Evolutionary conservation across 305 asterid species (phyloP).

Genomic region (Fraxinus albicans): DNA sequence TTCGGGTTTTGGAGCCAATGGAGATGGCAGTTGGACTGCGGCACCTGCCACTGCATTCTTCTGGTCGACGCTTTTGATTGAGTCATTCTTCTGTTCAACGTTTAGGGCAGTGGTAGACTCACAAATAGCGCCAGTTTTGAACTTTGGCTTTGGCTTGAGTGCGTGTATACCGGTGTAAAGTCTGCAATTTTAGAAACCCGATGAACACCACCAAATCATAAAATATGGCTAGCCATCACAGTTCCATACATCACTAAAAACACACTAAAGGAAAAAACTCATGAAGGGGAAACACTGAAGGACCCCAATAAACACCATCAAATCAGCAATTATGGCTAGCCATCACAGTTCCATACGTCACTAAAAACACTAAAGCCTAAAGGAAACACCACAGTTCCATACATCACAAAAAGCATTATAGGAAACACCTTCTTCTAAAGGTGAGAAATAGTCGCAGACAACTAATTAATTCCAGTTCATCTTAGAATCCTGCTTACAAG

Average conservation of each 20-base stretch:
- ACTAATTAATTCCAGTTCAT: background rate
- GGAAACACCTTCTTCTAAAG: background rate
- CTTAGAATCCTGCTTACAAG: background rate
- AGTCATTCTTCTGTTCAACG: conserved; percentile 57
- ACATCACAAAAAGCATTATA: too few relatives aligned
- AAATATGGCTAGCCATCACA: background rate
- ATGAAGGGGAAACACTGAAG: too few relatives aligned
- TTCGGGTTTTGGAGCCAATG: conserved; percentile 69
- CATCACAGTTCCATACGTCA: too few relatives aligned
- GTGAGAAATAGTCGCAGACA: background rate
- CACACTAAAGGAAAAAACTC: background rate
- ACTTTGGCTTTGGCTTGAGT: conserved; percentile 66
- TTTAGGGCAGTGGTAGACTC: conserved; percentile 66
- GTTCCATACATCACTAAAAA: background rate
- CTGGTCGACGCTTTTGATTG: conserved; percentile 51
- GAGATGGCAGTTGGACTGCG: conserved; percentile 36
- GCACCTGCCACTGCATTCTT: conserved; percentile 45
- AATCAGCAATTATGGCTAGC: too few relatives aligned
- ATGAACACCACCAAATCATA: background rate
- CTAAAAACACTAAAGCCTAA: too few relatives aligned
- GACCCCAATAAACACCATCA: too few relatives aligned
- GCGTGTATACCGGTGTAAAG: conserved; percentile 88
- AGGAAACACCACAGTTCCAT: too few relatives aligned
- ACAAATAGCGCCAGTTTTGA: conserved; percentile 65
- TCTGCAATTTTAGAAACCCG: conserved; percentile 36